Percentiles rank a stretch among this genome's conserved stretches.
phyloP scores from a whole-genome alignment of 495 filamentous ascomycete species.

The Aspergillus sparsus region DNA sequence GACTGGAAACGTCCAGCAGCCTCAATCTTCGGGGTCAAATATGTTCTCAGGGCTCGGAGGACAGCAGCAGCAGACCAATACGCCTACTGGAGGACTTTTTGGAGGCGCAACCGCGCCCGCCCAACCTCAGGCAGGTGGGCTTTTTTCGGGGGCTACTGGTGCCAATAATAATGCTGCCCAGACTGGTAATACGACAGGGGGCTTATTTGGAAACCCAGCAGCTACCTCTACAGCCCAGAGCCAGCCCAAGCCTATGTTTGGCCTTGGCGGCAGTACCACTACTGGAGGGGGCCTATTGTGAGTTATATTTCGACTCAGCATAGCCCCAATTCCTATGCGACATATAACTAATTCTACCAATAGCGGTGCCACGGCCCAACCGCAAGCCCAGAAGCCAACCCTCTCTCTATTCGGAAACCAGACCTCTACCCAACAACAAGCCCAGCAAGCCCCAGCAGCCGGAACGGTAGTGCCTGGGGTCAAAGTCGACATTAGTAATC shows the following conservation, averaged over 20 bases:
- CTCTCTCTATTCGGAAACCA: slow-evolving; percentile 44
- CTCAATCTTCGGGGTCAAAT: slow-evolving; percentile 42
- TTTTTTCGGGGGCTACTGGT: slow-evolving; percentile 46
- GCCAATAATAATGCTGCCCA: slow-evolving; percentile 43
- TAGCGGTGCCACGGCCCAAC: slow-evolving; percentile 30
- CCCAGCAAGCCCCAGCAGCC: slow-evolving; percentile 47
- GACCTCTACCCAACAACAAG: slow-evolving; percentile 45
- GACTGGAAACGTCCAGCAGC: slow-evolving; percentile 32
- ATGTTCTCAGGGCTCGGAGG: slow-evolving; percentile 41
- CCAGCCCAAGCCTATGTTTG: slow-evolving; percentile 42
- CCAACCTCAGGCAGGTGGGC: slow-evolving; percentile 46
- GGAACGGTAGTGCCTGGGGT: slow-evolving; percentile 61
- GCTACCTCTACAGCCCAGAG: slow-evolving; percentile 37
- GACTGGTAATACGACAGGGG: slow-evolving; percentile 36
- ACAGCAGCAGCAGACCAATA: slow-evolving; percentile 34
- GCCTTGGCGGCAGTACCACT: slow-evolving; percentile 31
- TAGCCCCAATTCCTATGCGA: slow-evolving; percentile 9
- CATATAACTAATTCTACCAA: slow-evolving; percentile 20
- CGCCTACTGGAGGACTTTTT: slow-evolving; percentile 51
- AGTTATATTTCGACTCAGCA: slow-evolving; percentile 26
- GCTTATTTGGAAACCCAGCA: slow-evolving; percentile 36
- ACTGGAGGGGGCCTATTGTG: slow-evolving; percentile 53
- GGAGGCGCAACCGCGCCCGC: slow-evolving; percentile 46
- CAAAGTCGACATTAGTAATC: slow-evolving; percentile 71
- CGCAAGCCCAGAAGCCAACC: slow-evolving; percentile 42